Base-by-base conservation (phyloP, 345 rosid genomes). In the Salix koriyanagi region DNA sequence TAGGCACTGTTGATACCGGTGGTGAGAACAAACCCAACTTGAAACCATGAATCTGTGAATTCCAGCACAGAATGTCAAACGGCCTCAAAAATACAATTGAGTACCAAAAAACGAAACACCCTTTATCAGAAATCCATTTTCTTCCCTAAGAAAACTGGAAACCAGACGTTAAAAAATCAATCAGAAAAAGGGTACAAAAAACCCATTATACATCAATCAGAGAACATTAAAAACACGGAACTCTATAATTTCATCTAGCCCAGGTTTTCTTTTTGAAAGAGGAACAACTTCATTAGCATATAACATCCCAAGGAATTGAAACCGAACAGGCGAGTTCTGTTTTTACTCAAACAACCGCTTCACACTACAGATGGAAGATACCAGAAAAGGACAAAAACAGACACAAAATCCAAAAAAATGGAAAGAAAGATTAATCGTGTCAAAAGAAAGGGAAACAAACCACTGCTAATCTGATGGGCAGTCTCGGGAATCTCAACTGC, bases 1-100 rank as follows among this genome's bases (percentile, higher is more conserved):
- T 86, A 96, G 0, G 91, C 97, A 67, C 97, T 96, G 91, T 96
- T 96, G 75, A 93, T 68, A n/a, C 96, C 91, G 0, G 94, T 92
- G 18, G 98, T 91, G 69, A 96, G 85, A 32, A 96, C 90, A 60
- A 93, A 92, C 41, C 92, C 90, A 72, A 86, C 94, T 81, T 93
- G 99, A 76, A 88, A 77, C 98, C 98, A 96, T 79, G 99, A 91
- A 85, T 96, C 99, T 96, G 87, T 71, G 80, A 70, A 79, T 12
- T 75, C 37, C 77, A 68, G 28, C 30, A 26, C 50, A 12, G 61
- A 54, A 71, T 5, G 15, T 12, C 13, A 54, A 70, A 71, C 41
- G 37, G 13, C 28, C 72, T 52, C 36, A 37, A 52, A 32, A 25
- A 30, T 71, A 14, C 25, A 72, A 56, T 21, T 39, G 52, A 41